A percentile compares a stretch with the other conserved stretches of the same genome.
These are phyloP conservation scores for Cercophora newfieldiana DNA, from an alignment of 495 filamentous ascomycete species.

Conservation along the genomic window DNA sequence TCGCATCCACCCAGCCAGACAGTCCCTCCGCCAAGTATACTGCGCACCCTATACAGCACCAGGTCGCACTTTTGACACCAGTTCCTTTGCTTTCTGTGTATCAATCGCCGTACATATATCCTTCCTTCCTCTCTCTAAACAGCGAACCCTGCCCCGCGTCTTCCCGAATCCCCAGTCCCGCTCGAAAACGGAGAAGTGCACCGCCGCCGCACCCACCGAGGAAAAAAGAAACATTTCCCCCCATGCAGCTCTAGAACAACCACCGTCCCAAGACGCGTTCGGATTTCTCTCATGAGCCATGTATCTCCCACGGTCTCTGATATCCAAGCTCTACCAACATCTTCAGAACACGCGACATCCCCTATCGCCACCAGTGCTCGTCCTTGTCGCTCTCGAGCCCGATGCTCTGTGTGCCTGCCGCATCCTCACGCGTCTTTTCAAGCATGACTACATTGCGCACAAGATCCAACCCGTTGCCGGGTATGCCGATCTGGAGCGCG, in stretches of 20 bases:
- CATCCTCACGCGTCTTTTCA: slow-evolving; percentile 85
- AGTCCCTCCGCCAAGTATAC: background rate
- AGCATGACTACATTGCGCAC: slow-evolving; percentile 96
- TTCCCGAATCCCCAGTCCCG: background rate
- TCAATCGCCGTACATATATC: slow-evolving; percentile 2
- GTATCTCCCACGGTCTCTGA: slow-evolving; percentile 90
- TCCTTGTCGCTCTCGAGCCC: slow-evolving; percentile 90
- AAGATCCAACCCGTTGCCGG: slow-evolving; percentile 94
- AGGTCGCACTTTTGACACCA: background rate
- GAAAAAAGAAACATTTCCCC: background rate
- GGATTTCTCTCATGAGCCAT: slow-evolving; percentile 47
- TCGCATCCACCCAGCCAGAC: background rate
- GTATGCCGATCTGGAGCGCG: slow-evolving; percentile 82
- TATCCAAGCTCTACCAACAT: slow-evolving; percentile 87
- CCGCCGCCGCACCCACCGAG: background rate
- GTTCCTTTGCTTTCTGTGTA: background rate
- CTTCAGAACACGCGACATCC: slow-evolving; percentile 79
- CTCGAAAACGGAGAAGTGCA: too few species aligned
- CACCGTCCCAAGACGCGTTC: slow-evolving; percentile 17
- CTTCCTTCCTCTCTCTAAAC: background rate
- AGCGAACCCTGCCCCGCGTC: background rate
- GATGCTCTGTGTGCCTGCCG: slow-evolving; percentile 95
- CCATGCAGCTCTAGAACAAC: slow-evolving; percentile 3
- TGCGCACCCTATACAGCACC: background rate
- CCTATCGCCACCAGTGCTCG: slow-evolving; percentile 83